Base-by-base conservation (phyloP, 371 early-diverging fungal genomes). In the Lichtheimia ornata region DNA sequence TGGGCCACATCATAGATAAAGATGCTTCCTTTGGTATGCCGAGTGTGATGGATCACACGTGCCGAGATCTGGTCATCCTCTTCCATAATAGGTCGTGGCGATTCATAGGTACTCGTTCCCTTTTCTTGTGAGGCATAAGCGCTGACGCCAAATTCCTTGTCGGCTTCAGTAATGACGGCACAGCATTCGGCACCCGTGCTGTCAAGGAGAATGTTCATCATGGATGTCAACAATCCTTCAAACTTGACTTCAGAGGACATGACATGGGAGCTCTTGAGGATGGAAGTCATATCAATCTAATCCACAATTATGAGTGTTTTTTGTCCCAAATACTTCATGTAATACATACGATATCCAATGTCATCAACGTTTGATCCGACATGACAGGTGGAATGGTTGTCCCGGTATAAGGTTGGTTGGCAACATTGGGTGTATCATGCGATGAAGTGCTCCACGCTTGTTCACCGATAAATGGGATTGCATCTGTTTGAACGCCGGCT, bases 261-360 rank as follows among this genome's bases (percentile, higher is more conserved):
- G n/a, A 76, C 79, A 59, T 79, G 79, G 0, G 76, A 73, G 24
- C 79, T 79, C 59, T 79, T 79, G 17, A 79, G 59, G 14, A 79
- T 76, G 2, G 79, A 79, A 9, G 76, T 76, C 65, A 79, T 67
- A 56, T 79, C 79, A 17, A 54, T 27, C 54, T 54, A 17, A 7
- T 2, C 44, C n/a, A 47, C 17, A 2, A 11, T 35, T 5, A 2
- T 35, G 11, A 35, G 35, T 35, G 35, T 0, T 35, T 1, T 45
- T n/a, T 47, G 0, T 22, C 12, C 3, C 47, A 22, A 47, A 17
- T 22, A 0, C 2, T 2, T 47, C 47, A 47, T 44, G 22, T 22
- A 22, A 40, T 7, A 66, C 70, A 58, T 62, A 73, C 69, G 47
- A 79, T 79, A 62, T 79, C 80, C n/a, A 79, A 45, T 12, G 72